Base-by-base conservation (phyloP, 2,329 filamentous ascomycete genomes). In the Fusarium oxysporum region DNA sequence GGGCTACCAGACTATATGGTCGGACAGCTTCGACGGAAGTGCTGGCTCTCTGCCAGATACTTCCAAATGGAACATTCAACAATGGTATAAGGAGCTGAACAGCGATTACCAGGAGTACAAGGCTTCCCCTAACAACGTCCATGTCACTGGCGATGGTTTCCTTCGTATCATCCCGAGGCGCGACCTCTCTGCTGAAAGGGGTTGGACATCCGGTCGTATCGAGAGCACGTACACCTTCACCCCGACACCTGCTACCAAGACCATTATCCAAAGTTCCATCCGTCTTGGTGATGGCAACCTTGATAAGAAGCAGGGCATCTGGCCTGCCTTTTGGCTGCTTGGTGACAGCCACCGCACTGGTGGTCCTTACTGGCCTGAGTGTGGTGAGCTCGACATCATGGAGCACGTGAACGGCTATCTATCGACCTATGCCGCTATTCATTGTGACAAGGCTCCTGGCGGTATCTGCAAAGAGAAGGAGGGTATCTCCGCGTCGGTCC, bases 131-230 rank as follows among this genome's bases (percentile, higher is more conserved):
- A 4, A 6, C 3, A 87, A 88, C 78, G 76, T 86, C 8, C 86
- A 88, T 76, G 80, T 84, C 44, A 85, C 82, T n/a, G 85, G 86
- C 9, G 84, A 84, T 25, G 70, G 78, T 8, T 86, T 84, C 1
- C 78, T 88, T 16, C 86, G 88, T 77, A 80, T 88, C 57, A 81
- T 87, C 0, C 86, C 86, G 2, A 81, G 81, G 75, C 77, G 78
- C n/a, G 80, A 84, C 48, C 10, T 40, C 1, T 65, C 66, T 11
- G 66, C 76, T 45, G 66, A 68, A 8, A 80, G 79, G 10, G 74
- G 79, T 21, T 88, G 86, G 86, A 87, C 86, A 0, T 87, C 85
- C 1, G 86, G 83, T 11, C 83, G 86, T n/a, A 77, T 88, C 69
- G 86, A 88, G 79, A 83, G 82, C 71, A 82, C 77, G 54, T 83